phyloP scores from a whole-genome alignment of 2,329 filamentous ascomycete genomes.

The Verticillium zaregamsianum region DNA sequence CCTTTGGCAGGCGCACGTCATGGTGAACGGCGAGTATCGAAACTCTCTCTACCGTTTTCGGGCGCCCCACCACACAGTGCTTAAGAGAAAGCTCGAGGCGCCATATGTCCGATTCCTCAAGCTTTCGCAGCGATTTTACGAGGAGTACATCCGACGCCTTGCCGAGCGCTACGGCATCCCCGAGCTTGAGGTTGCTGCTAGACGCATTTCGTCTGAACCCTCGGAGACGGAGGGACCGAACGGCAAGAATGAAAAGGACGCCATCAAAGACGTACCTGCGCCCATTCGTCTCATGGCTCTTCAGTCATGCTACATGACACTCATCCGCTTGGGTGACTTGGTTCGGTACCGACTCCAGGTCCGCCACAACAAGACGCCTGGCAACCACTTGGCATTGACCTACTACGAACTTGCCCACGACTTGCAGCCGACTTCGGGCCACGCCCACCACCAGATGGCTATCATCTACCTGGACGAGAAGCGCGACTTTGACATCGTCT shows the following conservation, averaged over 20 bases:
- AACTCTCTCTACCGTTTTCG: conserved; percentile 58
- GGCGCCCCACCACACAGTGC: conserved; percentile 48
- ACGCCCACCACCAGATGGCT: conserved; percentile 85
- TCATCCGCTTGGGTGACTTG: conserved; percentile 86
- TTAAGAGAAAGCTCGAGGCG: conserved; percentile 74
- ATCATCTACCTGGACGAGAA: conserved; percentile 76
- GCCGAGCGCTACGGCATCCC: conserved; percentile 55
- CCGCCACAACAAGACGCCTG: conserved; percentile 61
- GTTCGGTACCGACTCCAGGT: conserved; percentile 79
- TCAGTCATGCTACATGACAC: conserved; percentile 72
- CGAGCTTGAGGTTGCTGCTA: conserved; percentile 41
- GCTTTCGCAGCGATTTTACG: conserved; percentile 83
- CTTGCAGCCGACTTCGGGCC: conserved; percentile 73
- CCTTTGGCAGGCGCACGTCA: conserved; percentile 76
- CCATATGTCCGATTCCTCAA: conserved; percentile 83
- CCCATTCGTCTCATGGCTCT: conserved; percentile 58
- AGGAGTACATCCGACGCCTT: conserved; percentile 75
- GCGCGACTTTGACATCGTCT: conserved; percentile 80
- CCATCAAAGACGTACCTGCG: conserved; percentile 38
- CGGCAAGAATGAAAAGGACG: conserved; percentile 28
- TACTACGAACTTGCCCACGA: conserved; percentile 82
- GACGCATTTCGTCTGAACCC: conserved; percentile 31
- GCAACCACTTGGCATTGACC: conserved; percentile 74
- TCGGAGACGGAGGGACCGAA: not conserved
- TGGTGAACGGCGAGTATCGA: conserved; percentile 75